Conservation (phyloP, 129 eudicot genomes). For the Erigeron canadensis region DNA sequence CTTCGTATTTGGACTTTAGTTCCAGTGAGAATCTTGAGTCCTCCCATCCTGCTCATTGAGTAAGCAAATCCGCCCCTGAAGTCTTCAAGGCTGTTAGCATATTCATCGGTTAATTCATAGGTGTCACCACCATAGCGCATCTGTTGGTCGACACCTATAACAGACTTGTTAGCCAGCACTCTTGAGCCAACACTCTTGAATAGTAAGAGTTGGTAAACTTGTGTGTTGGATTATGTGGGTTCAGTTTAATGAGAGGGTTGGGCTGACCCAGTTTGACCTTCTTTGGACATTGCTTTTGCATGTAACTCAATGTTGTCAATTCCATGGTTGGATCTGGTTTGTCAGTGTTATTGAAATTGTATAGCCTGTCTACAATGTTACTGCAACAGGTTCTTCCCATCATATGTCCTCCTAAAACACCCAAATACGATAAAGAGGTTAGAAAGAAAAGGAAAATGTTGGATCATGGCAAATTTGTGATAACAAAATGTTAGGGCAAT, state of each 20-base stretch:
- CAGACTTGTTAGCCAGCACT: conserved; percentile 43
- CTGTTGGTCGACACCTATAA: conserved; percentile 73
- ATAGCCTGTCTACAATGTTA: conserved; percentile 62
- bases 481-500: too few species aligned
- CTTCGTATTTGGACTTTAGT: conserved; percentile 58
- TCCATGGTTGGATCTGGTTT: conserved; percentile 73
- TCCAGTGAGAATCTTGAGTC: conserved; percentile 64
- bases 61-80: conserved; percentile 53
- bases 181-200: too few species aligned
- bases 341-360: conserved; percentile 61
- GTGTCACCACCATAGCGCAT: conserved; percentile 46
- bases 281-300: conserved; percentile 58
- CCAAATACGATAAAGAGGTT: neutral
- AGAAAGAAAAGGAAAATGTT: too few species aligned
- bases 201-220: conserved; percentile 63
- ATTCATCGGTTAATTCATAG: conserved; percentile 43
- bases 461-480: too few species aligned
- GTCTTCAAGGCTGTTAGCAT: conserved; percentile 36
- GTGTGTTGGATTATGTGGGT: conserved; percentile 45
- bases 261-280: conserved; percentile 34
- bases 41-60: conserved; percentile 71
- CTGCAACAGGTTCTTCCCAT: conserved; percentile 77
- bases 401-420: conserved; percentile 65
- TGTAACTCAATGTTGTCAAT: conserved; percentile 29
- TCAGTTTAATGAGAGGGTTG: conserved; percentile 56